phyloP scores from a whole-genome alignment of 208 protist species.

The Leptomonas pyrrhocoris region DNA sequence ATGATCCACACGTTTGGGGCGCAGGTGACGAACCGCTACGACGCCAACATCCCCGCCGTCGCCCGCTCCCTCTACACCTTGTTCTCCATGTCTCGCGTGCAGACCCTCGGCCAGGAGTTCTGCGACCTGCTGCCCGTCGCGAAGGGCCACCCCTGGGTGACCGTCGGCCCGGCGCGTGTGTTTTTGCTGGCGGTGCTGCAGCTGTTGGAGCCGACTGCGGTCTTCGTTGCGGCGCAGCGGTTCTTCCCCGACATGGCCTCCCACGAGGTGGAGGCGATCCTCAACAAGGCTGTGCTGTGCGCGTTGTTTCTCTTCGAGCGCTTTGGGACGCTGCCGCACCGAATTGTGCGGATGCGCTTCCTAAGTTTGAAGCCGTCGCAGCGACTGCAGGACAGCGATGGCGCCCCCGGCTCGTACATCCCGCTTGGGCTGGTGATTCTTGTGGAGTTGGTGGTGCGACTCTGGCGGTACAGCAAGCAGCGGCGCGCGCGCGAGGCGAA shows the following conservation, averaged over 20 bases:
- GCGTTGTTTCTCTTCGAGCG: slow-evolving; percentile 83
- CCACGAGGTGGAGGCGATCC: slow-evolving; percentile 65
- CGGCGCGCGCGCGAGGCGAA: slow-evolving; percentile 15
- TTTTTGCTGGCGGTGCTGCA: slow-evolving; percentile 65
- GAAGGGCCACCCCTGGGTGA: slow-evolving; percentile 37
- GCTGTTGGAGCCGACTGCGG: slow-evolving; percentile 49
- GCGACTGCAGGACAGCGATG: slow-evolving; percentile 51
- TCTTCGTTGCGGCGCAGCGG: slow-evolving; percentile 54
- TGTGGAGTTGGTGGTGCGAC: slow-evolving; percentile 77
- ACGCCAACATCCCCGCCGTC: slow-evolving; percentile 55
- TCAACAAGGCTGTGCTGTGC: slow-evolving; percentile 52
- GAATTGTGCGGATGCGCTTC: slow-evolving; percentile 61
- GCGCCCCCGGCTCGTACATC: slow-evolving; percentile 69
- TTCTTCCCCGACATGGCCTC: slow-evolving; percentile 65
- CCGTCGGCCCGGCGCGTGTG: slow-evolving; percentile 52
- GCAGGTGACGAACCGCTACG: slow-evolving; percentile 79
- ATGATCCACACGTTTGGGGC: slow-evolving; percentile 75
- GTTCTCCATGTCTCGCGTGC: slow-evolving; percentile 60
- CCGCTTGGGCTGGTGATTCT: slow-evolving; percentile 68
- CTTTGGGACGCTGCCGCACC: slow-evolving; percentile 78
- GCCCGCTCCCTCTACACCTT: slow-evolving; percentile 72
- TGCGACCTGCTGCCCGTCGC: slow-evolving; percentile 81
- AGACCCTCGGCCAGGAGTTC: slow-evolving; percentile 89
- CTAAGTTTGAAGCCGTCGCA: slow-evolving; percentile 75
- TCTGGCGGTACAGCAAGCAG: slow-evolving; percentile 63